Evolutionary conservation across 305 asterid species (phyloP), one percentile per base, ranked within the genome.

Genomic region (Andrographis paniculata): DNA sequence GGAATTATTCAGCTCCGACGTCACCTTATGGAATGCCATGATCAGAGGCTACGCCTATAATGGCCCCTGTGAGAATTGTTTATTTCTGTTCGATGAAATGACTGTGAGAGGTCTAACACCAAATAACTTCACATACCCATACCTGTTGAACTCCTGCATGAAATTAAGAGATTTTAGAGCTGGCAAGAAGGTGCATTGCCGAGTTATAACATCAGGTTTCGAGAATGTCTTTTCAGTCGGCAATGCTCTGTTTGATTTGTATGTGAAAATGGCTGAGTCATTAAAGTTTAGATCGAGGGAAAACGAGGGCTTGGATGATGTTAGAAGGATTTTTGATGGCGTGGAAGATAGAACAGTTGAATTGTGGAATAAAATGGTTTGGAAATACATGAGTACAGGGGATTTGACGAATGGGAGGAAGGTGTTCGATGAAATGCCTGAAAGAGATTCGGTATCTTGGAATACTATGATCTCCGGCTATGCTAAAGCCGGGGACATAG

Each of bases 1-100:
- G 33, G 71, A 71, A 17, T 19, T 55, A n/a, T 27, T 20, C 9
- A 45, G 21, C 55, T 38, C 44, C 9, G 70, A 66, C 8, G 49
- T 56, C 28, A 36, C 74, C 2, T 62, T 71, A 4, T 76, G 83
- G 79, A 76, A 76, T 40, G 74, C 72, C 24, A 72, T 75, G 76
- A 45, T 75, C 10, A 65, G 77, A 60, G 83, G 76, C 15, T 75
- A 68, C 27, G 76, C 64, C 1, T 72, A 59, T 42, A 62, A 75
- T 42, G 74, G 74, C 22, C 76, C 79, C 14, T 46, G n/a, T 20
- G 37, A 18, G 9, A 28, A 33, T 14, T 60, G 70, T 66, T 1
- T 66, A 11, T 37, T 31, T 17, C 62, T 71, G 74, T 75, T 55
- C 46, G 74, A 75, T 51, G 79, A 72, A 68, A 75, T 75, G 76